These are phyloP conservation scores for Colletotrichum phormii DNA, from an alignment of 2,329 filamentous ascomycete species.

Conservation along the genomic window DNA sequence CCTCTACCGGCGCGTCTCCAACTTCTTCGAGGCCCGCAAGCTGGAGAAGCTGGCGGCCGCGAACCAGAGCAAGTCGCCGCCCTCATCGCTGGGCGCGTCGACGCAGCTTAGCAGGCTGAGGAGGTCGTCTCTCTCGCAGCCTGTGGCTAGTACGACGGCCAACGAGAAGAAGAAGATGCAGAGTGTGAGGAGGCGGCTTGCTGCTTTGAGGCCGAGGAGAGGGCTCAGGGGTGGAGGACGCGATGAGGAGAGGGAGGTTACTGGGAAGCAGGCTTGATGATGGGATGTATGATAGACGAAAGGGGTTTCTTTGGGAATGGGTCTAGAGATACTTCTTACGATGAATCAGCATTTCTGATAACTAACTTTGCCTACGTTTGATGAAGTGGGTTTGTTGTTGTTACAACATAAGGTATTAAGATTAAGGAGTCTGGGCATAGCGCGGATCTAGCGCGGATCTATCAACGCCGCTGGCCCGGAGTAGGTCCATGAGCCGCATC, in stretches of 20 bases:
- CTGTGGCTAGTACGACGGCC: neutral
- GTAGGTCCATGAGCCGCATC: neutral
- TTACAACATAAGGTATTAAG: neutral
- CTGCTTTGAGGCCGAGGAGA: neutral
- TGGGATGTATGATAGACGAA: neutral
- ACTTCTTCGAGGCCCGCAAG: neutral
- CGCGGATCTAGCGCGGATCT: neutral
- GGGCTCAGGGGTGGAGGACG: neutral
- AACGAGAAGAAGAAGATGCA: constrained; percentile 23
- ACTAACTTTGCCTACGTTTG: neutral
- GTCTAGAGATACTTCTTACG: too few species aligned
- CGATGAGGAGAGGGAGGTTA: constrained; percentile 26
- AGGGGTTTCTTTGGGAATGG: too few species aligned
- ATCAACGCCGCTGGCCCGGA: neutral
- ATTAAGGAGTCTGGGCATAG: neutral
- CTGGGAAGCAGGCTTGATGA: neutral
- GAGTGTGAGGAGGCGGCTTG: constrained; percentile 14
- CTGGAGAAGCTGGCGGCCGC: neutral
- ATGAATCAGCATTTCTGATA: too few species aligned
- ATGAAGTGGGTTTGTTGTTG: neutral
- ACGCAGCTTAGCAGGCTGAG: constrained; percentile 21
- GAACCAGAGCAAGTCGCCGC: neutral
- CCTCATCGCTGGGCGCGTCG: constrained; percentile 19
- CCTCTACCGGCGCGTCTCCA: neutral
- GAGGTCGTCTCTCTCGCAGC: constrained; percentile 23